Percentiles rank a stretch among this genome's conserved stretches.
Conservation (phyloP, 2,329 filamentous ascomycete genomes). For the Whalleya microplaca region DNA sequence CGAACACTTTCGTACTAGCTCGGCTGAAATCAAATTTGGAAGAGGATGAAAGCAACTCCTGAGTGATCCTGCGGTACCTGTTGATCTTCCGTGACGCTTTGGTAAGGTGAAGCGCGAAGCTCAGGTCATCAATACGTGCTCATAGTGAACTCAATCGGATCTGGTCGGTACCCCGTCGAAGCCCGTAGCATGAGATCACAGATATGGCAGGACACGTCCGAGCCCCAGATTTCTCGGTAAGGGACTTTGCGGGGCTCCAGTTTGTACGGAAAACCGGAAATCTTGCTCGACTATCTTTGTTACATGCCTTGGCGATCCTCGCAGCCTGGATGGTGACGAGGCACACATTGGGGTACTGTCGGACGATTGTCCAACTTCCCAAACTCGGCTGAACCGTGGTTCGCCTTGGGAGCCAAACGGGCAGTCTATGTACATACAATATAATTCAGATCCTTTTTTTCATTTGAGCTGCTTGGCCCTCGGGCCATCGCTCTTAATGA, state of each 20-base stretch:
- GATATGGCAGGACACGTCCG: not conserved
- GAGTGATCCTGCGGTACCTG: not conserved
- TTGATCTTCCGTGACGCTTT: not conserved
- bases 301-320: conserved; percentile 29
- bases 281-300: conserved; percentile 27
- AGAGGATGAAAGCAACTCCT: not conserved
- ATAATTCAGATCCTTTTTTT: not conserved
- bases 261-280: conserved; percentile 24
- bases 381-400: not conserved
- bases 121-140: not conserved
- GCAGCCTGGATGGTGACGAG: conserved; percentile 1
- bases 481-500: too few species aligned
- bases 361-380: not conserved
- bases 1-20: not conserved
- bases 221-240: not conserved
- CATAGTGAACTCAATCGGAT: not conserved
- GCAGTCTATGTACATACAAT: too few species aligned
- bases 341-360: not conserved
- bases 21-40: not conserved
- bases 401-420: not conserved
- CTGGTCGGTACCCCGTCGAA: not conserved
- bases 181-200: not conserved
- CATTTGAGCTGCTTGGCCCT: too few species aligned
- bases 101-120: not conserved
- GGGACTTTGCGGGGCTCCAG: conserved; percentile 2